Evolutionary conservation across 345 rosid genomes (phyloP).

Genomic region (Melaleuca alternifolia): DNA sequence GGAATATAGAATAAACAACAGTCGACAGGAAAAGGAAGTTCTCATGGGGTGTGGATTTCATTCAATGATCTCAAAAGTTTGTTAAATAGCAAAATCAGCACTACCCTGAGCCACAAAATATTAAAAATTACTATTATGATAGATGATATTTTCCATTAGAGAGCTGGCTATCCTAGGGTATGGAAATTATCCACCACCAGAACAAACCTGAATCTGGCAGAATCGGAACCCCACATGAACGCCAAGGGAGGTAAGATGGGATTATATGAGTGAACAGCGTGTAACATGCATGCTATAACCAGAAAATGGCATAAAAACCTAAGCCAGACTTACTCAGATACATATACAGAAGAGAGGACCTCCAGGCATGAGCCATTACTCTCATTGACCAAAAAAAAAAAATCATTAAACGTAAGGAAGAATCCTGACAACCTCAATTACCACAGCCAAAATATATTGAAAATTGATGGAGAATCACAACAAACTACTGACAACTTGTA

Average conservation of each 20-base stretch:
- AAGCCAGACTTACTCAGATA: not conserved
- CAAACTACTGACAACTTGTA: slow-evolving; percentile 1
- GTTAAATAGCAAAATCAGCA: not conserved
- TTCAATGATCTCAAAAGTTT: not conserved
- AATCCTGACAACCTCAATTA: not conserved
- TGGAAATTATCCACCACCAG: not conserved
- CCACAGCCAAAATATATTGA: not conserved
- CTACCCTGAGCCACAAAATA: not conserved
- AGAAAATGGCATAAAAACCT: not conserved
- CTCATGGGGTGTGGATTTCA: not conserved
- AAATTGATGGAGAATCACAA: not conserved
- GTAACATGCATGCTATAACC: not conserved
- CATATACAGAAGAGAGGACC: not conserved
- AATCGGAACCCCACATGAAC: not conserved
- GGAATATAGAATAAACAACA: not conserved
- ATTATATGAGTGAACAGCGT: not conserved
- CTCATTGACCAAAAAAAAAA: not conserved
- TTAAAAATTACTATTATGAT: not conserved
- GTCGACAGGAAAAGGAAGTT: not conserved
- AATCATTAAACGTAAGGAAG: not conserved
- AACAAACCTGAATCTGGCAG: not conserved
- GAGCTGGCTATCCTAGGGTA: not conserved
- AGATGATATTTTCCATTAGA: not conserved
- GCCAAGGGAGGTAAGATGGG: not conserved
- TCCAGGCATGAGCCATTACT: not conserved